Percentiles rank a stretch among this genome's conserved stretches.
phyloP scores from a whole-genome alignment of 202 grass and related monocot species.

The Schoenoplectus triqueter region DNA sequence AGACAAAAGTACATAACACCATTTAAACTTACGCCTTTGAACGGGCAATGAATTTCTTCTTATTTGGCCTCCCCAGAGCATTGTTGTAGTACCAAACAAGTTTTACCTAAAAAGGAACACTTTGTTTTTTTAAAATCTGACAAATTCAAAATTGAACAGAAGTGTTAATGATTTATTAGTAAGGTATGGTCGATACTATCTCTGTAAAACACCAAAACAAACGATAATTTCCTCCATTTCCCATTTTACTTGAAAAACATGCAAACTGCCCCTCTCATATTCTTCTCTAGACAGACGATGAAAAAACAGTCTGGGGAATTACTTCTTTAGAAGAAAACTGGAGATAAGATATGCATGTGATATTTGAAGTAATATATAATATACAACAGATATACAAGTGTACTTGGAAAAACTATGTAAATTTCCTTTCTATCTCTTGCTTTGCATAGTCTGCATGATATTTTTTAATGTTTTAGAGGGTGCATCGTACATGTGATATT shows the following conservation, averaged over 20 bases:
- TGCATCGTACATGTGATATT: not conserved
- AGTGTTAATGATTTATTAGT: not conserved
- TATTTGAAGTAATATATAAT: not conserved
- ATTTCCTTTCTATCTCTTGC: not conserved
- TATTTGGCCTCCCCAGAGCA: constrained; percentile 87
- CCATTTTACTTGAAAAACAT: not conserved
- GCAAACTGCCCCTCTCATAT: not conserved
- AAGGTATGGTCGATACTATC: not conserved
- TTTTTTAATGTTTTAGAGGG: not conserved
- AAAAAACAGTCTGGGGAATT: not conserved
- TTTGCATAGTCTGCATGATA: not conserved
- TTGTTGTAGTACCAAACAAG: constrained; percentile 99
- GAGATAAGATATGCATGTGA: not conserved
- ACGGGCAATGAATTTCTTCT: constrained; percentile 99
- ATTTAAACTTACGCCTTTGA: constrained; percentile 71
- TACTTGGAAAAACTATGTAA: not conserved
- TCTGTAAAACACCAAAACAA: constrained; percentile 7
- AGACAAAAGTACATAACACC: not conserved
- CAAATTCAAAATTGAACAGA: not conserved
- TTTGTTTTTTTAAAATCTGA: not conserved
- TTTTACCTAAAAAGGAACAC: constrained; percentile 66
- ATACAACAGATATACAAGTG: no score
- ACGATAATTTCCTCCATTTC: not conserved
- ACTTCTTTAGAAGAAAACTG: not conserved
- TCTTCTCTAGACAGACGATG: constrained; percentile 13